Base-by-base conservation (phyloP, 2,329 filamentous ascomycete genomes). In the Ophiostoma piceae region DNA sequence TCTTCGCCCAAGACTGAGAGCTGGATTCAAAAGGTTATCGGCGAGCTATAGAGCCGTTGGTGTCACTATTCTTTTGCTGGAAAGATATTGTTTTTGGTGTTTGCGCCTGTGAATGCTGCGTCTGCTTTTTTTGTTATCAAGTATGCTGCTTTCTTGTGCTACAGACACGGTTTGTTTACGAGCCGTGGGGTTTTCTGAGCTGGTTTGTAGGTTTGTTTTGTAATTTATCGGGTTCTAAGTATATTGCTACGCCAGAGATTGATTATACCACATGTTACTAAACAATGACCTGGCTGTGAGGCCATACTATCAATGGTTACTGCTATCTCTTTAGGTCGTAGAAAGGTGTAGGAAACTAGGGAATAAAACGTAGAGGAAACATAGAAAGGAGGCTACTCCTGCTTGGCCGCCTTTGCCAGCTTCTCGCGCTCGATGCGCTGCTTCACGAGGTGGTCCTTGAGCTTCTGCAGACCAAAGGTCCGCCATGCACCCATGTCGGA, bases 401-500 rank as follows among this genome's bases (percentile, higher is more conserved):
- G 37, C 54, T 70, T 70, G 16, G n/a, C 65, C 39, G 39, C 39
- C 62, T 65, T 65, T 39, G 39, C 65, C 22, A 47, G 22, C 22
- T 47, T n/a, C 65, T 66, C 65, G 8, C 35, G 65, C 39, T 41
- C 65, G 9, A 66, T 26, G 12, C 65, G 65, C 39, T 43, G 26
- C 65, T 66, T 67, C 3, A 71, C 73, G 29, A 80, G 39, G 32
- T 78, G 69, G 62, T 70, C 71, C 73, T 77, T 75, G 35, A 81
- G 72, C 74, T 77, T 76, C 3, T 71, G 67, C 74, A 79, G 74
- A 65, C 76, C 74, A 68, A 82, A 80, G 72, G 69, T 77, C 3
- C 74, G 73, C 76, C 79, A 81, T 1, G 71, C 43, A 69, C 75
- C 74, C 29, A 73, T 67, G 14, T 82, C 80, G 14, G 79, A 26